A percentile compares a stretch with the other conserved stretches of the same genome.
These are phyloP conservation scores for Luvunga scandens DNA, from an alignment of 345 rosid species.

Conservation along the genomic window DNA sequence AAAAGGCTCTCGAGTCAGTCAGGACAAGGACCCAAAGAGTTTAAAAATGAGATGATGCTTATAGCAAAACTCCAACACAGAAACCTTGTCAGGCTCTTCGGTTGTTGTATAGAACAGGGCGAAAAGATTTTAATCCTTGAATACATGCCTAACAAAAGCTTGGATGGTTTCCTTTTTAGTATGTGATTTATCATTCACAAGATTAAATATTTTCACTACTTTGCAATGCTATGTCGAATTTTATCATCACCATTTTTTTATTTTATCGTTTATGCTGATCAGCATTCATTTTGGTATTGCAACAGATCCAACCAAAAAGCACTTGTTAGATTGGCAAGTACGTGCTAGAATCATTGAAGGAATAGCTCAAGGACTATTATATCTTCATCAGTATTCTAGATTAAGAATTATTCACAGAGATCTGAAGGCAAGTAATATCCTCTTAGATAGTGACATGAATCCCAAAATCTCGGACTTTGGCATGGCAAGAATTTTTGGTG, in stretches of 20 bases:
- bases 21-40: slow-evolving; percentile 32
- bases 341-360: slow-evolving; percentile 29
- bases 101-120: background rate
- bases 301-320: slow-evolving; percentile 11
- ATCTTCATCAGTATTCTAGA: slow-evolving; percentile 35
- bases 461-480: slow-evolving; percentile 59
- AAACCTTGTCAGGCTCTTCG: slow-evolving; percentile 1
- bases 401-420: slow-evolving; percentile 30
- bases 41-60: slow-evolving; percentile 29
- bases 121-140: background rate
- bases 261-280: too few relatives aligned
- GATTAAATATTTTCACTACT: background rate
- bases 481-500: slow-evolving; percentile 49
- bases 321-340: slow-evolving; percentile 10
- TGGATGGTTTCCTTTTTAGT: background rate
- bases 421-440: slow-evolving; percentile 35
- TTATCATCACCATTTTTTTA: background rate
- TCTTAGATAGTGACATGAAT: slow-evolving; percentile 42
- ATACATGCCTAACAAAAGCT: background rate
- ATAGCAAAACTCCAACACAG: slow-evolving; percentile 12
- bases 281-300: background rate
- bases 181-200: background rate
- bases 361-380: slow-evolving; percentile 37
- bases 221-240: background rate
- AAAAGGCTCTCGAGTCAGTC: slow-evolving; percentile 35